These are phyloP conservation scores for Fraxinus angustifolia DNA, from an alignment of 305 asterid species.

Conservation along the genomic window DNA sequence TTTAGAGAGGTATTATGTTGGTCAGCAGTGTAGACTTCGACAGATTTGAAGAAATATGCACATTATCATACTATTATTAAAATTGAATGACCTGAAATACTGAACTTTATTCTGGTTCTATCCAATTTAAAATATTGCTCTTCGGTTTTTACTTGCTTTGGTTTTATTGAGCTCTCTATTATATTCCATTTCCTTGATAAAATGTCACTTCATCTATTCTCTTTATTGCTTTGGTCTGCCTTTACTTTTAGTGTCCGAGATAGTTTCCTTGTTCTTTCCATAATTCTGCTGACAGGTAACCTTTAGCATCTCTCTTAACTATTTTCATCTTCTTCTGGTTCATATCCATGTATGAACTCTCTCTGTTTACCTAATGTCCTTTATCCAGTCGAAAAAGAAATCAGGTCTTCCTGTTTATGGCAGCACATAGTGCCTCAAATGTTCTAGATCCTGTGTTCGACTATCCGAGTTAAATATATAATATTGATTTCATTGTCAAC, in stretches of 20 bases:
- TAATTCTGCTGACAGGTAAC: not conserved
- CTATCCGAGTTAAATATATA: not conserved
- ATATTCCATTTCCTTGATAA: not conserved
- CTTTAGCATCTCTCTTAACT: not conserved
- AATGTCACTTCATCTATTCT: not conserved
- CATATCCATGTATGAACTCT: not conserved
- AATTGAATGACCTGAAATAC: not conserved
- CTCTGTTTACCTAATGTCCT: not conserved
- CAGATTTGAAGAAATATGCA: not conserved
- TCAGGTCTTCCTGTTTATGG: not conserved
- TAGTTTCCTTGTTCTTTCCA: not conserved
- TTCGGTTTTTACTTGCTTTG: not conserved
- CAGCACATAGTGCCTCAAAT: not conserved
- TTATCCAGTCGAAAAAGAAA: not conserved
- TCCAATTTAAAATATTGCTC: not conserved
- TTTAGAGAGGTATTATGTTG: not conserved
- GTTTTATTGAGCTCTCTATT: not conserved
- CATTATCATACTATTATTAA: not conserved
- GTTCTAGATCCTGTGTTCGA: not conserved
- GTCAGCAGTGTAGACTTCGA: not conserved
- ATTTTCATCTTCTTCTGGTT: not conserved
- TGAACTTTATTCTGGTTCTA: not conserved
- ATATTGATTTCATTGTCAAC: not conserved
- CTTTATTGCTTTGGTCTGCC: not conserved
- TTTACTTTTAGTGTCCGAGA: not conserved